Evolutionary conservation across 495 filamentous ascomycete species (phyloP).

Genomic region (Opeltia flavorubescens): DNA sequence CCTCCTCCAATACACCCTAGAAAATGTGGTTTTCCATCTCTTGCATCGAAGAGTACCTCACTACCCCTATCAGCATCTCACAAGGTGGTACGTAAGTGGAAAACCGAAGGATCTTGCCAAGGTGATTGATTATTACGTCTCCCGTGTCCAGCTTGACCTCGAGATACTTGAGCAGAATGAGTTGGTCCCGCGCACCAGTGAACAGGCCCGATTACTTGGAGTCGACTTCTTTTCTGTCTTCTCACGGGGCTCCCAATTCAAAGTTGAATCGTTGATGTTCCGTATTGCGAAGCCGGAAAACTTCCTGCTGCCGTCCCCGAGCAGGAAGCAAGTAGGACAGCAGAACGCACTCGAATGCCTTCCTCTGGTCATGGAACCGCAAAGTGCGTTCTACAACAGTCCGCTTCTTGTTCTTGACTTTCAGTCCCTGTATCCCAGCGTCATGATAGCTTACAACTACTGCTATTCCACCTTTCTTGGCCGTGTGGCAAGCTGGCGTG

Average conservation of each 20-base stretch:
- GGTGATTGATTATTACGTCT: constrained; percentile 63
- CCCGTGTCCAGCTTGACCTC: constrained; percentile 66
- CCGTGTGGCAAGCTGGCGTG: constrained; percentile 69
- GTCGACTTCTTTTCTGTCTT: constrained; percentile 96
- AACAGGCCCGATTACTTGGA: constrained; percentile 84
- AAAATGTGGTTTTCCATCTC: constrained; percentile 90
- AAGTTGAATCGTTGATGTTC: constrained; percentile 97
- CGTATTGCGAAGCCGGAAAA: constrained; percentile 96
- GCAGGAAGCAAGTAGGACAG: constrained; percentile 75
- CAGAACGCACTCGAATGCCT: constrained; percentile 94
- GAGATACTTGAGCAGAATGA: constrained; percentile 89
- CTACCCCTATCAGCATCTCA: constrained; percentile 64
- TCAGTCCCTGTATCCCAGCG: constrained; percentile 87
- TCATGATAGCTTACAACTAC: constrained; percentile 99
- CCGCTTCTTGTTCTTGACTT: constrained; percentile 89
- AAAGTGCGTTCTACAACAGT: constrained; percentile 84
- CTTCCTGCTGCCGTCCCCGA: constrained; percentile 79
- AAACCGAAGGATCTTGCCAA: constrained; percentile 56
- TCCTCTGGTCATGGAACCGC: constrained; percentile 94
- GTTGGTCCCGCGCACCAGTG: constrained; percentile 75
- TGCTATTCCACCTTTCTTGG: constrained; percentile 97
- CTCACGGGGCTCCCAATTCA: constrained; percentile 88
- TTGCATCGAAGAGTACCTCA: constrained; percentile 85
- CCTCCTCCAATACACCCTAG: constrained; percentile 86
- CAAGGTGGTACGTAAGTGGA: constrained; percentile 60